A percentile compares a stretch with the other conserved stretches of the same genome.
Conservation (phyloP, 2,329 filamentous ascomycete species). For the Neurospora sp. region DNA sequence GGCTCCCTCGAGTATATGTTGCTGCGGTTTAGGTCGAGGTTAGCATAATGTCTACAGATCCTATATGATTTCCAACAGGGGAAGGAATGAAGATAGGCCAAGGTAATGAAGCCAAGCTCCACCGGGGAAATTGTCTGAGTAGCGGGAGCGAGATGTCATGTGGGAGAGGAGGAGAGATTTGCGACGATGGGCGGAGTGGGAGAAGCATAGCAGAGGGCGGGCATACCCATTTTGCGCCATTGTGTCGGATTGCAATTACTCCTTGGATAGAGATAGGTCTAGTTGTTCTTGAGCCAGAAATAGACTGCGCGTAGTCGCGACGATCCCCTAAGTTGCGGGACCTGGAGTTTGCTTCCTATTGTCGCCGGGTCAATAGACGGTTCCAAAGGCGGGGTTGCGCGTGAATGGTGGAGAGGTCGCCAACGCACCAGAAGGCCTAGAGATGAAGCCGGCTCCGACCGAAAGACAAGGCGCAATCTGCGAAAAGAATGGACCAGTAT, state of each 20-base stretch:
- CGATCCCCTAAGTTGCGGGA: background rate
- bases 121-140: background rate
- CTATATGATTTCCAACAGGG: background rate
- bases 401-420: background rate
- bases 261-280: background rate
- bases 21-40: slow-evolving; percentile 2
- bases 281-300: background rate
- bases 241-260: background rate
- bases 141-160: background rate
- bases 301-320: background rate
- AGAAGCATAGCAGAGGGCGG: background rate
- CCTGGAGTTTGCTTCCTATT: background rate
- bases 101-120: background rate
- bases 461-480: background rate
- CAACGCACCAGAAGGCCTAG: background rate
- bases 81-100: background rate
- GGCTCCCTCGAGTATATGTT: slow-evolving; percentile 51
- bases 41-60: background rate
- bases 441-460: background rate
- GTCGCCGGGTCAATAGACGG: background rate
- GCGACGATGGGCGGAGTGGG: background rate
- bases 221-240: background rate
- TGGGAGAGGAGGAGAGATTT: background rate
- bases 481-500: background rate
- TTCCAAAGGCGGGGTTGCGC: background rate